Evolutionary conservation across 345 rosid genomes (phyloP).

Genomic region (Angophora floribunda): DNA sequence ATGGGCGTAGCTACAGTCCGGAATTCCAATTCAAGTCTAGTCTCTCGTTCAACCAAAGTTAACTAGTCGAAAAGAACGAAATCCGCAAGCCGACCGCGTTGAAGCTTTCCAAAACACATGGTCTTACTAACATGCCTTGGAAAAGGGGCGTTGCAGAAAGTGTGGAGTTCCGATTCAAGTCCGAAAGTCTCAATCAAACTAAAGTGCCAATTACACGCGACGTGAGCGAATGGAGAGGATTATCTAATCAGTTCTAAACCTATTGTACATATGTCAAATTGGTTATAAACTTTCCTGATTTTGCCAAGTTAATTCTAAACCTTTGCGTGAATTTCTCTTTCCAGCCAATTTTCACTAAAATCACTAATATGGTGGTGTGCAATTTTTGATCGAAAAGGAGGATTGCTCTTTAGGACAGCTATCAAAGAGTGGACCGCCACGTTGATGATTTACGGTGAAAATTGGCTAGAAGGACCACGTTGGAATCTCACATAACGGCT

Average conservation of each 20-base stretch:
- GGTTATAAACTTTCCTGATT: not conserved
- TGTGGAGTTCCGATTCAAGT: not conserved
- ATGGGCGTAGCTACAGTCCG: not conserved
- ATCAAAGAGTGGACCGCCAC: accelerated
- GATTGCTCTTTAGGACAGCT: not conserved
- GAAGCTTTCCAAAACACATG: not conserved
- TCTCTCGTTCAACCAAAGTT: not conserved
- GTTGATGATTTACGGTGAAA: not conserved
- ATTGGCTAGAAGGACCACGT: not conserved
- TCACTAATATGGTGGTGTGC: not conserved
- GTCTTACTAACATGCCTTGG: not conserved
- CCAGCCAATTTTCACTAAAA: no score
- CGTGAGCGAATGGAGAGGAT: accelerated
- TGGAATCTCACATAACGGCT: not conserved
- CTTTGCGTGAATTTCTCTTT: not conserved
- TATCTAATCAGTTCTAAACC: no score
- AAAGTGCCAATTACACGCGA: not conserved
- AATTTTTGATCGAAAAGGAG: not conserved
- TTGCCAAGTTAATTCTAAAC: no score
- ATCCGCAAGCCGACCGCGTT: not conserved
- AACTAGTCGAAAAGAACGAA: not conserved
- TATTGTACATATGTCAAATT: no score
- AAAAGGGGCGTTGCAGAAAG: not conserved
- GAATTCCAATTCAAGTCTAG: not conserved
- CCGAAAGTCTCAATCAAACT: not conserved